A percentile compares a stretch with the other conserved stretches of the same genome.
Evolutionary conservation across 2,329 filamentous ascomycete species (phyloP).

Genomic region (Xylariomycetidae sp.): DNA sequence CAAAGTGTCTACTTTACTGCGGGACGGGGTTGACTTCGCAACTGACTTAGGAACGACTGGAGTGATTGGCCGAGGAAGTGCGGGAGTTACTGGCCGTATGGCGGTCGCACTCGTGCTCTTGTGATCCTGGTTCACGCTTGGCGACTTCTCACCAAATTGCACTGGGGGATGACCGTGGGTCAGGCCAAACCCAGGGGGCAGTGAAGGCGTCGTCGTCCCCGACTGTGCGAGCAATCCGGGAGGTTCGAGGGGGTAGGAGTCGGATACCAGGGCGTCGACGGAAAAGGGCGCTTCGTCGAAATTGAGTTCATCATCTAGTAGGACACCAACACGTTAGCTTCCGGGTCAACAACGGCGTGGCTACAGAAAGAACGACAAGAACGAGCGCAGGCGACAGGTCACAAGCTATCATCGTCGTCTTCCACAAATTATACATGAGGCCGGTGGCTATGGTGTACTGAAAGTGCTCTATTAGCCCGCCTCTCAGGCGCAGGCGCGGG

Average conservation of each 20-base stretch:
- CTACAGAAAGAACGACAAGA: constrained; percentile 22
- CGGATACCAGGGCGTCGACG: constrained; percentile 65
- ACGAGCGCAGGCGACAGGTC: constrained; percentile 38
- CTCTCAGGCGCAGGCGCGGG: constrained; percentile 28
- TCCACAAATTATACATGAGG: constrained; percentile 39
- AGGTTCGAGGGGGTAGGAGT: constrained; percentile 33
- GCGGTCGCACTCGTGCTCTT: constrained; percentile 9
- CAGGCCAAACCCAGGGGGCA: constrained; percentile 41
- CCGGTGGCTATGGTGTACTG: constrained; percentile 30
- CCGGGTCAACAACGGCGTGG: constrained; percentile 13
- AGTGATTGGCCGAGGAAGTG: constrained; percentile 26
- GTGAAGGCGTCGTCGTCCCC: constrained; percentile 28
- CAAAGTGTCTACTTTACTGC: constrained; percentile 10
- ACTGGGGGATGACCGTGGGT: constrained; percentile 30
- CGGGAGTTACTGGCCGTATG: constrained; percentile 14
- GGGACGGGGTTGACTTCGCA: constrained; percentile 21
- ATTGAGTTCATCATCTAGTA: constrained; percentile 59
- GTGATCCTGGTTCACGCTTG: constrained; percentile 14
- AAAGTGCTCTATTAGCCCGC: constrained; percentile 45
- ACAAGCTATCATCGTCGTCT: constrained; percentile 57
- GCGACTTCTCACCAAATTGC: constrained; percentile 12
- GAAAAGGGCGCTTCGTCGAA: constrained; percentile 56
- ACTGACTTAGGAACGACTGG: constrained; percentile 20
- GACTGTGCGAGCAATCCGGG: constrained; percentile 13
- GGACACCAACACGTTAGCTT: constrained; percentile 35